These are phyloP conservation scores for Sinapis alba DNA, from an alignment of 441 rosid genomes.

Conservation along the genomic window DNA sequence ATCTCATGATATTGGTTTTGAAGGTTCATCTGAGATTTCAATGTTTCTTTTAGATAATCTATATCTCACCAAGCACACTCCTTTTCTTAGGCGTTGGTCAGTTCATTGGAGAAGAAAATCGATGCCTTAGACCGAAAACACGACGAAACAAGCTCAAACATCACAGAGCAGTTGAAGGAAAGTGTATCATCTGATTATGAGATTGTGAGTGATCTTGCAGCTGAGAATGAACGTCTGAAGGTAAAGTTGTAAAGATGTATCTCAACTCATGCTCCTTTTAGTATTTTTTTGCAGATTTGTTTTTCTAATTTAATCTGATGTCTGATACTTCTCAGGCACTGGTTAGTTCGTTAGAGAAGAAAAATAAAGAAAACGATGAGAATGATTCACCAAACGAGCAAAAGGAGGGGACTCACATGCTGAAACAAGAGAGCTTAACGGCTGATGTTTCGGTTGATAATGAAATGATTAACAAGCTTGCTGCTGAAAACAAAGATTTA, in stretches of 20 bases:
- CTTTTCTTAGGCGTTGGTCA: constrained; percentile 30
- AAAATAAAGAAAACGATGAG: neutral
- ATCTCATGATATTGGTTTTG: neutral
- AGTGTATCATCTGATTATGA: constrained; percentile 42
- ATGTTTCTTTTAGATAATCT: constrained; percentile 1
- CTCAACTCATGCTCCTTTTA: neutral
- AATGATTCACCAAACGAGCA: constrained; percentile 21
- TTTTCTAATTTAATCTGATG: constrained; percentile 12
- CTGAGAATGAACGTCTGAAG: constrained; percentile 87
- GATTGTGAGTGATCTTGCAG: constrained; percentile 56
- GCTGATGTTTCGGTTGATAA: constrained; percentile 32
- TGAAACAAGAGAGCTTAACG: constrained; percentile 18
- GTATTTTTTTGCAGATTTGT: constrained; percentile 12
- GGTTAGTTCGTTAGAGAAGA: constrained; percentile 33
- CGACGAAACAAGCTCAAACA: constrained; percentile 27
- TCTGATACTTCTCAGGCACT: constrained; percentile 30
- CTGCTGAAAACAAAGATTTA: constrained; percentile 80
- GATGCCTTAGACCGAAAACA: constrained; percentile 29
- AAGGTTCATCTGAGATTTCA: constrained; percentile 2
- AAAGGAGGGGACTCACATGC: constrained; percentile 21
- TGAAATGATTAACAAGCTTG: constrained; percentile 59
- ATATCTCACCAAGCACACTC: constrained; percentile 12
- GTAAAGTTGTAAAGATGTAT: constrained; percentile 38
- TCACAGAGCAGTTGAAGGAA: constrained; percentile 32
- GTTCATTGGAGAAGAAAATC: constrained; percentile 40